Evolutionary conservation across 2,329 filamentous ascomycete genomes (phyloP), one percentile per base, ranked within the genome.

Genomic region (Talaromyces pinophilus): DNA sequence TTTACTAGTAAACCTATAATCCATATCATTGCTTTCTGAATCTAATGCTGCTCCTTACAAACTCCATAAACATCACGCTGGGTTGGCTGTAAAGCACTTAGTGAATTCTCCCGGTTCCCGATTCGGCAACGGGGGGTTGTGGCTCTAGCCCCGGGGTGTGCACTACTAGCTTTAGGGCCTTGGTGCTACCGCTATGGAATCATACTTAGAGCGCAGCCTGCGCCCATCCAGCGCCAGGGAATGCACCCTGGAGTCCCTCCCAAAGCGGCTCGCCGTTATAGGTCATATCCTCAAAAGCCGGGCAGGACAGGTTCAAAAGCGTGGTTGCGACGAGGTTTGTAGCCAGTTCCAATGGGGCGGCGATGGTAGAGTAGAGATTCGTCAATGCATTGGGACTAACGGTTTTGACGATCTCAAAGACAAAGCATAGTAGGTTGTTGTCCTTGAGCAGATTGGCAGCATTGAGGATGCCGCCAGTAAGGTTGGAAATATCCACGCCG

Each of bases 381-480:
- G 71, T 68, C 22, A 80, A 68, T 0, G 73, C 69, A 63, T 77
- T 73, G 8, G 77, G 78, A 33, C 75, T 73, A 33, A 73, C 70
- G 5, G 72, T 71, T 59, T 78, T 75, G 42, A 78, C 64, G 10
- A 77, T 69, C 64, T 80, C 74, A 28, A 77, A 74, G 5, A 75
- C 72, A 46, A 81, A 79, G 68, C 80, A 82, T 10, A 77, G 64
- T 1, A 80, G 71, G 54, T 80, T 81, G 66, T 79, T 78, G n/a
- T 72, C 75, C 62, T 82, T 72, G 7, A 81, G 54, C 2, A 81
- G 69, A 38, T 75, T 74, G 6, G 72, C 69, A 35, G 71, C 40
- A 70, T 79, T 73, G 67, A 77, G 68, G 40, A 80, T 72, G 44
- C 82, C 82, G 22, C 80, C 77, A 4, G 81, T 82, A 15, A 84